These are phyloP conservation scores for Coccomyxa subellipsoidea DNA, from an alignment of 163 green algal genomes.

Conservation along the genomic window DNA sequence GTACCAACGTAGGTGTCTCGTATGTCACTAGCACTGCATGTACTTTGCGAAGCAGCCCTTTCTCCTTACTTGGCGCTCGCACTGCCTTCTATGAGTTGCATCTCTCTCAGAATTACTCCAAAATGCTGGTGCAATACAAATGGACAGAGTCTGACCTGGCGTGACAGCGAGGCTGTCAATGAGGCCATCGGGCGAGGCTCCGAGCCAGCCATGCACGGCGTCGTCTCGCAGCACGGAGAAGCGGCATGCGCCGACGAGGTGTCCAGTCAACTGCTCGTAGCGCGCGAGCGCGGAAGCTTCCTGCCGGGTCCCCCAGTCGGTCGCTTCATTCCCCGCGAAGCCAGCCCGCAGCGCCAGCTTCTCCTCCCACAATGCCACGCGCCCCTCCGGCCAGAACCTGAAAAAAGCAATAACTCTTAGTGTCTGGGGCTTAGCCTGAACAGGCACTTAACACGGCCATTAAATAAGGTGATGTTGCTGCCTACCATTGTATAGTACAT, in stretches of 20 bases:
- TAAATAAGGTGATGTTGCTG: too few species aligned
- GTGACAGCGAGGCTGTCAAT: slow-evolving; percentile 28
- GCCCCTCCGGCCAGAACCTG: slow-evolving; percentile 39
- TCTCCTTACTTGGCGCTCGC: too few species aligned
- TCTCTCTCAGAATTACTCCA: too few species aligned
- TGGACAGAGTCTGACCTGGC: neutral
- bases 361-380: slow-evolving; percentile 63
- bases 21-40: too few species aligned
- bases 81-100: too few species aligned
- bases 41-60: too few species aligned
- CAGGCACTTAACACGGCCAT: neutral
- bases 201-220: slow-evolving; percentile 60
- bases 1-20: too few species aligned
- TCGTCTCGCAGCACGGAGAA: slow-evolving; percentile 51
- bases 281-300: slow-evolving; percentile 33
- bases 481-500: too few species aligned
- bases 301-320: slow-evolving; percentile 48
- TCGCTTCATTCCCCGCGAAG: slow-evolving; percentile 73
- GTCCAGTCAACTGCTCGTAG: slow-evolving; percentile 35
- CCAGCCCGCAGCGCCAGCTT: slow-evolving; percentile 66
- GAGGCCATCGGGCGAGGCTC: slow-evolving; percentile 69
- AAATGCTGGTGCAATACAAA: too few species aligned
- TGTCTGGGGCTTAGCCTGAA: too few species aligned
- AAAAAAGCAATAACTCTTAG: neutral
- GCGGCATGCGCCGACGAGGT: slow-evolving; percentile 31